A percentile compares a stretch with the other conserved stretches of the same genome.
Evolutionary conservation across 495 filamentous ascomycete genomes (phyloP).

Genomic region (Neurospora sp.): DNA sequence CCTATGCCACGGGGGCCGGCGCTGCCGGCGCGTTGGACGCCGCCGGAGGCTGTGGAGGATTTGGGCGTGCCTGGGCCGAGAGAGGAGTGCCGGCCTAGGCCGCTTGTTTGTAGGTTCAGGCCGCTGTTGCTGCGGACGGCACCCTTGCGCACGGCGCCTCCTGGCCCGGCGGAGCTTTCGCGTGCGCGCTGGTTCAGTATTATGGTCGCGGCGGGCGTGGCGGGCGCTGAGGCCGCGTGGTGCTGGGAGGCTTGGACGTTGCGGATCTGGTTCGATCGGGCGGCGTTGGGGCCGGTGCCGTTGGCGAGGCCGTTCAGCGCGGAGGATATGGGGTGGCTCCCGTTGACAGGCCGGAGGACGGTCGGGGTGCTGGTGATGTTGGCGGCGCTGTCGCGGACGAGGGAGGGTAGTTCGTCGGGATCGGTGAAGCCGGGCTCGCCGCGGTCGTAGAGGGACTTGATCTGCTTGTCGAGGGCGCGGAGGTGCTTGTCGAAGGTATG

Average conservation of each 20-base stretch:
- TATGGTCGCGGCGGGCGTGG: conserved; percentile 53
- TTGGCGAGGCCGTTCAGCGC: conserved; percentile 38
- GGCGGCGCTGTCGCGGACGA: conserved; percentile 52
- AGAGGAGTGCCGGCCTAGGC: conserved; percentile 67
- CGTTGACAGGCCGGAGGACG: conserved; percentile 25
- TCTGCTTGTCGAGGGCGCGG: conserved; percentile 74
- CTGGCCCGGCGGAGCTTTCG: conserved; percentile 67
- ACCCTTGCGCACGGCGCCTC: conserved; percentile 50
- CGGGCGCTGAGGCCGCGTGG: conserved; percentile 48
- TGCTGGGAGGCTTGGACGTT: conserved; percentile 30
- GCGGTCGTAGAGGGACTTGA: conserved; percentile 73
- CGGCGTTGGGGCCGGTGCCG: conserved; percentile 23
- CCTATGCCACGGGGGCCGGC: too few relatives aligned
- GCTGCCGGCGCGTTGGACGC: not conserved
- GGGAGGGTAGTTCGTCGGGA: conserved; percentile 62
- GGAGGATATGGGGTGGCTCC: conserved; percentile 34
- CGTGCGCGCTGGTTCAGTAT: conserved; percentile 51
- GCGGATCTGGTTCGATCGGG: conserved; percentile 28
- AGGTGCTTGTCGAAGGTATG: conserved; percentile 79
- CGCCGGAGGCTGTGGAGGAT: conserved; percentile 44
- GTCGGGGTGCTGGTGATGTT: conserved; percentile 32
- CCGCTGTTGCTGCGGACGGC: conserved; percentile 59
- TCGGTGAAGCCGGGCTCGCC: conserved; percentile 64
- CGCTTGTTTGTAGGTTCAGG: conserved; percentile 61
- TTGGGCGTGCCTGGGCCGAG: conserved; percentile 84